Evolutionary conservation across 768 basidiomycete species (phyloP).

Genomic region (Mycena rebaudengoi): DNA sequence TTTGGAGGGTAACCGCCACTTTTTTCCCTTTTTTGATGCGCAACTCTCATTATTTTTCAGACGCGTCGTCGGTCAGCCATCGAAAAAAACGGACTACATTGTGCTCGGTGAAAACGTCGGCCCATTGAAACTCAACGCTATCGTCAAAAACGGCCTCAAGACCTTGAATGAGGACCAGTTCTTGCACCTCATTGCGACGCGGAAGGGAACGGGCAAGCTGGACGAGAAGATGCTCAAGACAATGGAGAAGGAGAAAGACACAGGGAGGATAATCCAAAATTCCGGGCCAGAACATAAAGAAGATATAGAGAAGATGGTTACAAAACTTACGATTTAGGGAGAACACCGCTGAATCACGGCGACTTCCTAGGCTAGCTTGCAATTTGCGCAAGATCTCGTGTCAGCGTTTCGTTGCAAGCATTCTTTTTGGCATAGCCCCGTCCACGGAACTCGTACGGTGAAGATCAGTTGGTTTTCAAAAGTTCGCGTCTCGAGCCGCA

Average conservation of each 20-base stretch:
- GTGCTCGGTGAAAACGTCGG: constrained; percentile 91
- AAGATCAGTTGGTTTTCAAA: no score
- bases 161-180: constrained; percentile 91
- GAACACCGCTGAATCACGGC: no score
- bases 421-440: no score
- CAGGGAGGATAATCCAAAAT: no score
- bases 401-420: no score
- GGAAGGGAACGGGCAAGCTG: constrained; percentile 62
- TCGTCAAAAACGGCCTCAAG: constrained; percentile 79
- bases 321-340: no score
- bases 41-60: constrained; percentile 48
- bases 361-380: no score
- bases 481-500: no score
- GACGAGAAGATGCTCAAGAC: constrained; percentile 88
- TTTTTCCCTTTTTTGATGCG: not conserved
- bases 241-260: constrained; percentile 81
- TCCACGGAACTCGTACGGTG: no score
- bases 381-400: no score
- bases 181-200: constrained; percentile 79
- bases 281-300: no score
- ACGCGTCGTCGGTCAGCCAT: constrained; percentile 87
- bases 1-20: constrained; percentile 89
- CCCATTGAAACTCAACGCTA: constrained; percentile 84
- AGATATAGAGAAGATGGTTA: no score
- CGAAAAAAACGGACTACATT: constrained; percentile 89